Conservation (phyloP, 345 rosid genomes). For the Citrus medica region DNA sequence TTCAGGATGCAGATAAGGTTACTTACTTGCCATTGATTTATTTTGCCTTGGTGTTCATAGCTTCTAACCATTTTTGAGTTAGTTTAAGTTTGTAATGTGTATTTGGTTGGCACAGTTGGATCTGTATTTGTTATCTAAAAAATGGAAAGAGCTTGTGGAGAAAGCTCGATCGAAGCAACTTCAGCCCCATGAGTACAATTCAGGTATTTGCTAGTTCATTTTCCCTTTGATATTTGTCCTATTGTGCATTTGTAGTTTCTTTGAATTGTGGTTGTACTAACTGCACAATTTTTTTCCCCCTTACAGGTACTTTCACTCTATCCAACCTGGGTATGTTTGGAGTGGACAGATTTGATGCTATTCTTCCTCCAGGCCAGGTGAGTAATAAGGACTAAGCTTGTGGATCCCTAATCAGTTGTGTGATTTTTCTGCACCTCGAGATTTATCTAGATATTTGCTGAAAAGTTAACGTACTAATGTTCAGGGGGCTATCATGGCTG, state of each 20-base stretch:
- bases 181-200: constrained; percentile 91
- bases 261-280: background rate
- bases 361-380: constrained; percentile 96
- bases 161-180: constrained; percentile 87
- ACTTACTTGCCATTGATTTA: background rate
- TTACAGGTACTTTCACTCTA: constrained; percentile 86
- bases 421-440: background rate
- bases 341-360: constrained; percentile 96
- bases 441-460: constrained; percentile 7
- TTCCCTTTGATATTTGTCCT: background rate
- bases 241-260: background rate
- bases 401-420: background rate
- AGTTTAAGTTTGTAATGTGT: background rate
- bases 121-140: constrained; percentile 77
- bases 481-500: constrained; percentile 99
- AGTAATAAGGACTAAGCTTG: background rate
- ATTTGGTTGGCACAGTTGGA: constrained; percentile 62
- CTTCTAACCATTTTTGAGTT: constrained; percentile 1
- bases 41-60: background rate
- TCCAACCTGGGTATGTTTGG: constrained; percentile 97
- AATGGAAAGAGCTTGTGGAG: constrained; percentile 94
- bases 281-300: background rate
- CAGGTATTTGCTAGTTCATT: constrained; percentile 45
- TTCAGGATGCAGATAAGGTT: constrained; percentile 96
- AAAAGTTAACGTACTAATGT: constrained; percentile 9